Conservation (phyloP, 805 yeast species). For the Lipomyces yamanashiensis region DNA sequence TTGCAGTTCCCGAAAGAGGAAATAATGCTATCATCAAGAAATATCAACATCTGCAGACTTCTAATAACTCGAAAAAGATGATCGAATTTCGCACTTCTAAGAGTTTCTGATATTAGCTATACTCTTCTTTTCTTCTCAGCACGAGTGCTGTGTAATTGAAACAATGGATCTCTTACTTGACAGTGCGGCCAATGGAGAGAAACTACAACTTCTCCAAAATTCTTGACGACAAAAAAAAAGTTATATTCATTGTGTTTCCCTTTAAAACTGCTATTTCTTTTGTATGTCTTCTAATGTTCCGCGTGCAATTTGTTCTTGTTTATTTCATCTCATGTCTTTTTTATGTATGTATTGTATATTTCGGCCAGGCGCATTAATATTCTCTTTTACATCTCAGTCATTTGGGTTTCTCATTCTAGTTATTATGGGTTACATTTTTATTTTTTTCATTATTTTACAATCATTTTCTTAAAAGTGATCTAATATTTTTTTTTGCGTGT, state of each 20-base stretch:
- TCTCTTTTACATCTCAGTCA: not conserved
- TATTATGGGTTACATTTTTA: not conserved
- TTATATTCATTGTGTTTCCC: no score
- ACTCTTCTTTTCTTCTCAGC: no score
- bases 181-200: no score
- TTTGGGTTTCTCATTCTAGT: not conserved
- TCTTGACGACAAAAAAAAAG: no score
- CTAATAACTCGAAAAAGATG: no score
- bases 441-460: not conserved
- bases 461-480: not conserved
- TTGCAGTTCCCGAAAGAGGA: not conserved
- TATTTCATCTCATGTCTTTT: not conserved
- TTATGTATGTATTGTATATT: not conserved
- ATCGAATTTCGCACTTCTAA: no score
- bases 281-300: not conserved
- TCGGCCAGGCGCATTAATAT: constrained; percentile 1
- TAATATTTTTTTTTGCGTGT: not conserved
- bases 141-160: no score
- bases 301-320: not conserved
- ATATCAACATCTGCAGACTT: not conserved
- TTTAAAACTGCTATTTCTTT: not conserved
- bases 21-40: not conserved
- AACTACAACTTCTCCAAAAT: no score
- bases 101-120: no score
- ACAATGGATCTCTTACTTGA: no score